Evolutionary conservation across 2,329 filamentous ascomycete genomes (phyloP).

Genomic region (Drechslera avenae): DNA sequence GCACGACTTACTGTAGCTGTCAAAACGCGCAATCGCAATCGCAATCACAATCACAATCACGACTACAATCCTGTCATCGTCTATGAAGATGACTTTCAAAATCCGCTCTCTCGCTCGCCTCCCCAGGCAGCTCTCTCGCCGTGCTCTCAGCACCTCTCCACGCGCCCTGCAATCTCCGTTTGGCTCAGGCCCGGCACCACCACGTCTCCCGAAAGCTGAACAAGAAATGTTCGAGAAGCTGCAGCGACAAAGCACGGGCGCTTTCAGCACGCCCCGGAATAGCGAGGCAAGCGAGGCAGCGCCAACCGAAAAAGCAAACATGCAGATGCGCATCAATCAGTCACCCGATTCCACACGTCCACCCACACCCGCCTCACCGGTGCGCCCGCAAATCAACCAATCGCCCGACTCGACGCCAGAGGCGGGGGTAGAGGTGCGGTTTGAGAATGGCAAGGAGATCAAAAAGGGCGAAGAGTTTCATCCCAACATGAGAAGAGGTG

Average conservation of each 20-base stretch:
- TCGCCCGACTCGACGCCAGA: conserved; percentile 10
- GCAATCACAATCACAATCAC: background rate
- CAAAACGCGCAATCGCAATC: too few species aligned
- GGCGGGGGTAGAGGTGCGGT: conserved; percentile 18
- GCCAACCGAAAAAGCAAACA: conserved; percentile 43
- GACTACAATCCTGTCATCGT: background rate
- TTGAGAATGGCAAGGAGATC: conserved; percentile 46
- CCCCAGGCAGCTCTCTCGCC: conserved; percentile 35
- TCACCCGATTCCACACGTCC: conserved; percentile 28
- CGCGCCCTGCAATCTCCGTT: conserved; percentile 29
- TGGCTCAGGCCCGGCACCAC: conserved; percentile 69
- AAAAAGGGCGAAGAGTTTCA: conserved; percentile 68
- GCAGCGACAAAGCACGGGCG: conserved; percentile 76
- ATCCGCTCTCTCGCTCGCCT: conserved; percentile 29
- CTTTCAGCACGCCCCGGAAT: conserved; percentile 68
- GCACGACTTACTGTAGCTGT: too few species aligned
- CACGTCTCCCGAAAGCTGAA: conserved; percentile 83
- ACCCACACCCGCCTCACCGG: background rate
- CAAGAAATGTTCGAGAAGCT: conserved; percentile 90
- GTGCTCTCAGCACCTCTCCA: conserved; percentile 22
- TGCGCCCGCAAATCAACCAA: conserved; percentile 17
- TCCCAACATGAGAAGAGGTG: conserved; percentile 74
- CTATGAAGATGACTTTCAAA: conserved; percentile 5
- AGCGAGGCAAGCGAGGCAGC: conserved; percentile 41
- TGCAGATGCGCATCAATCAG: conserved; percentile 42